phyloP scores from a whole-genome alignment of 2,329 filamentous ascomycete species.

The Dissoconium aciculare region DNA sequence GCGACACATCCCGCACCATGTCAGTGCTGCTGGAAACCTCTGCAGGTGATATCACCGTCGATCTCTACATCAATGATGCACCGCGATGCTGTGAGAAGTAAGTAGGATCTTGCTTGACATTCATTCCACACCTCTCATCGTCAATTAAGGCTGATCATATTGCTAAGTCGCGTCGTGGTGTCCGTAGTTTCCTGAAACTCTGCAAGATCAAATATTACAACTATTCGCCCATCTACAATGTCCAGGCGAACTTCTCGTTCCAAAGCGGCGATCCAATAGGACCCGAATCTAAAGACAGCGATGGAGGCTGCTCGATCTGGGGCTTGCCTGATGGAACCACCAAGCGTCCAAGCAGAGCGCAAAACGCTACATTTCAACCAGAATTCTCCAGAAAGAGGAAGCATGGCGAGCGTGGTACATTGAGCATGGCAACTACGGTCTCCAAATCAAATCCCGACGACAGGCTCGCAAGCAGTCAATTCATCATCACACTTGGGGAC shows the following conservation, averaged over 20 bases:
- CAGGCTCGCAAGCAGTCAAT: slow-evolving; percentile 76
- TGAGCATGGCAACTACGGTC: slow-evolving; percentile 92
- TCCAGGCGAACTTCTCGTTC: slow-evolving; percentile 92
- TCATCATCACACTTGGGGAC: slow-evolving; percentile 80
- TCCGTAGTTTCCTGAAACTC: slow-evolving; percentile 78
- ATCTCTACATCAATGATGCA: slow-evolving; percentile 75
- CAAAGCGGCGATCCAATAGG: slow-evolving; percentile 91
- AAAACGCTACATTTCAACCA: slow-evolving; percentile 47
- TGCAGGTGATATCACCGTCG: slow-evolving; percentile 84
- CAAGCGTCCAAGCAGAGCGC: slow-evolving; percentile 45
- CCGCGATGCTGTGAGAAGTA: slow-evolving; percentile 93
- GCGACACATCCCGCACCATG: too few species aligned
- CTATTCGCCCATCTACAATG: slow-evolving; percentile 78
- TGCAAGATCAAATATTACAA: slow-evolving; percentile 99
- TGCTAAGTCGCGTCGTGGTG: slow-evolving; percentile 35
- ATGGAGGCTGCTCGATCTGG: slow-evolving; percentile 92
- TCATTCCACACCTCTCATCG: too few species aligned
- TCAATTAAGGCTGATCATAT: slow-evolving; percentile 37
- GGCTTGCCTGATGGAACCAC: slow-evolving; percentile 53
- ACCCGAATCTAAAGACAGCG: slow-evolving; percentile 65
- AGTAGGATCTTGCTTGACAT: too few species aligned
- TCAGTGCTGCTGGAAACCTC: slow-evolving; percentile 90
- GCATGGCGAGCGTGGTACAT: slow-evolving; percentile 75
- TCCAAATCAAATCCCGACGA: slow-evolving; percentile 62
- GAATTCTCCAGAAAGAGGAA: slow-evolving; percentile 76